A percentile compares a stretch with the other conserved stretches of the same genome.
These are phyloP conservation scores for Exophiala sp. DNA, from an alignment of 2,329 filamentous ascomycete genomes.

Conservation along the genomic window DNA sequence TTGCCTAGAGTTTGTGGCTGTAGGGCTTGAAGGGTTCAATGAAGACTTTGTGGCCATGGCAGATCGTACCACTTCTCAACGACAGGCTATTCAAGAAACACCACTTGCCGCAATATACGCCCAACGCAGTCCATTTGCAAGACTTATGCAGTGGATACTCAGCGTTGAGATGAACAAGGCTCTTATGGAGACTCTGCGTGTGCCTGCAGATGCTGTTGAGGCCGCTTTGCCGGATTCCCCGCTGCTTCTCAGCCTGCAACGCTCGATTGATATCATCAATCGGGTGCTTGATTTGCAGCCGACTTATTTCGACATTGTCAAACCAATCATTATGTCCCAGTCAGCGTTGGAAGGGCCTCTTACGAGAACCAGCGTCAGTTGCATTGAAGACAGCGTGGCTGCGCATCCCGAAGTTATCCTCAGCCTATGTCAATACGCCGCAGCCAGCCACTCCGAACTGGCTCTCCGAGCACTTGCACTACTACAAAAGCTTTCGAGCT, in stretches of 20 bases:
- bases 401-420: slow-evolving; percentile 73
- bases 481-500: slow-evolving; percentile 79
- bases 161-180: slow-evolving; percentile 80
- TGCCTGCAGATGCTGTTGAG: slow-evolving; percentile 66
- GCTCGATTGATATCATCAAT: slow-evolving; percentile 77
- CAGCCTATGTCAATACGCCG: slow-evolving; percentile 79
- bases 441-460: slow-evolving; percentile 72
- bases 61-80: slow-evolving; percentile 11
- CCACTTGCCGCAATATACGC: slow-evolving; percentile 60
- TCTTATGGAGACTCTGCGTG: slow-evolving; percentile 71
- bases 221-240: slow-evolving; percentile 71
- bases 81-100: slow-evolving; percentile 12
- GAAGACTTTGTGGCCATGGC: slow-evolving; percentile 65
- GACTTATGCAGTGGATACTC: slow-evolving; percentile 97
- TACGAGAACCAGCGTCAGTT: slow-evolving; percentile 42
- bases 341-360: slow-evolving; percentile 6
- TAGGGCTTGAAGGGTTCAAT: slow-evolving; percentile 81
- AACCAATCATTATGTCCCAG: slow-evolving; percentile 57
- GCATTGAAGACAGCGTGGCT: slow-evolving; percentile 85
- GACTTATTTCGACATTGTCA: slow-evolving; percentile 84
- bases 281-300: slow-evolving; percentile 79
- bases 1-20: slow-evolving; percentile 76
- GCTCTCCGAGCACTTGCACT: slow-evolving; percentile 75
- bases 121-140: slow-evolving; percentile 81
- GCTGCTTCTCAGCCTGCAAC: slow-evolving; percentile 69